These are phyloP conservation scores for Dothiorella sarmentorum DNA, from an alignment of 2,329 filamentous ascomycete genomes.

Conservation along the genomic window DNA sequence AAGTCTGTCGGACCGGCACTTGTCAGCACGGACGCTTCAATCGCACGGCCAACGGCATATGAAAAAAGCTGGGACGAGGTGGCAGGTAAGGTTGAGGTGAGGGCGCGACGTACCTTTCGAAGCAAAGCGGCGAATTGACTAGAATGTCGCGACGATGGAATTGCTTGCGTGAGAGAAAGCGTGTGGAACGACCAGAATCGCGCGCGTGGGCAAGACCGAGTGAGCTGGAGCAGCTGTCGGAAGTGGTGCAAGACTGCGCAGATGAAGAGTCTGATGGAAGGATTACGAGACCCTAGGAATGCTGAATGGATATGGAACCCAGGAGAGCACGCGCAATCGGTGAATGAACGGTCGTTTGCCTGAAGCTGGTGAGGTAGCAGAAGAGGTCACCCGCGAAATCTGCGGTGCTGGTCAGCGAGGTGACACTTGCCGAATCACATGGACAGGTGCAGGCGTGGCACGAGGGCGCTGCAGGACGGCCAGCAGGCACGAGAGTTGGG, in stretches of 20 bases:
- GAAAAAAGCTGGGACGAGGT: constrained; percentile 2
- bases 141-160: not conserved
- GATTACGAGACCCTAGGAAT: constrained; percentile 17
- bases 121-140: constrained; percentile 12
- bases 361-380: constrained; percentile 25
- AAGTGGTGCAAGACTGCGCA: constrained; percentile 28
- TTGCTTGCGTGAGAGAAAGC: constrained; percentile 1
- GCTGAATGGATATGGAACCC: constrained; percentile 28
- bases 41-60: constrained; percentile 12
- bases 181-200: constrained; percentile 17
- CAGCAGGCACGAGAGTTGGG: not conserved
- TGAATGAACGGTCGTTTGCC: constrained; percentile 33
- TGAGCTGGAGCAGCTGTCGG: constrained; percentile 17
- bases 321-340: constrained; percentile 28
- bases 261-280: constrained; percentile 6
- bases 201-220: constrained; percentile 25
- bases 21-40: constrained; percentile 18
- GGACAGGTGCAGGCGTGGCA: constrained; percentile 27
- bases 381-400: constrained; percentile 29
- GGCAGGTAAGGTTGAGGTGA: constrained; percentile 18
- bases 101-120: constrained; percentile 20
- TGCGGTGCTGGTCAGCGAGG: constrained; percentile 26
- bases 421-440: constrained; percentile 31
- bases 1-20: constrained; percentile 14
- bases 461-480: constrained; percentile 22